Evolutionary conservation across 192 early-diverging fungal genomes (phyloP).

Genomic region (Borealophlyctis nickersoniae): DNA sequence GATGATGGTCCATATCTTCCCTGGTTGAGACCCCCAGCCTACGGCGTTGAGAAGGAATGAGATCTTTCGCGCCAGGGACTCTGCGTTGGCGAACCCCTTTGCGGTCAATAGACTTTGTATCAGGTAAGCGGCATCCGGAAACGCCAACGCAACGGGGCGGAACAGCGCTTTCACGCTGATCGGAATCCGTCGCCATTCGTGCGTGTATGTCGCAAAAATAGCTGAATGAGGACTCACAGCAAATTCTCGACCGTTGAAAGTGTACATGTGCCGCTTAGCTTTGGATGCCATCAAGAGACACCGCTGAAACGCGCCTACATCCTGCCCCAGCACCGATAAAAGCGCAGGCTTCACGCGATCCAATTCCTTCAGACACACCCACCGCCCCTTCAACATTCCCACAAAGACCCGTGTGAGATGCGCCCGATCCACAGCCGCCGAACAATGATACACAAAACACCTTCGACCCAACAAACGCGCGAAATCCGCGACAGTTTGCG

Average conservation of each 20-base stretch:
- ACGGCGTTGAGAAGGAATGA: no score
- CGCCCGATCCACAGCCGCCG: not conserved
- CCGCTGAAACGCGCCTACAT: not conserved
- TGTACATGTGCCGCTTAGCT: not conserved
- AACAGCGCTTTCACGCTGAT: conserved; percentile 4
- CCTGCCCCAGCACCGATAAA: not conserved
- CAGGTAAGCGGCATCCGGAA: conserved; percentile 17
- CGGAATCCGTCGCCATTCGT: not conserved
- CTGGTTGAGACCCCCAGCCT: no score
- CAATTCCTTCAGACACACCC: conserved; percentile 19
- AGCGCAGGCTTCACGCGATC: not conserved
- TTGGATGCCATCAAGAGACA: conserved; percentile 7
- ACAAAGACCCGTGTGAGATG: conserved; percentile 1
- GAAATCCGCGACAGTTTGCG: conserved; percentile 10
- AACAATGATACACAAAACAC: conserved; percentile 12
- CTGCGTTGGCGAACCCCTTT: no score
- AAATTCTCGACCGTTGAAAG: conserved; percentile 15
- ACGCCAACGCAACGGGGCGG: conserved; percentile 4
- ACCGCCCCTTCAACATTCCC: conserved; percentile 13
- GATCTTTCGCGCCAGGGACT: no score
- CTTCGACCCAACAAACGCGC: not conserved
- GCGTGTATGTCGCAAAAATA: conserved; percentile 13
- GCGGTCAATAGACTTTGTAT: no score
- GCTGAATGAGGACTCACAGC: conserved; percentile 2
- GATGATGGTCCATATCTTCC: no score